Percentiles rank a stretch among this genome's conserved stretches.
phyloP scores from a whole-genome alignment of 352 stramenopile species.

The Plasmopara viticola region DNA sequence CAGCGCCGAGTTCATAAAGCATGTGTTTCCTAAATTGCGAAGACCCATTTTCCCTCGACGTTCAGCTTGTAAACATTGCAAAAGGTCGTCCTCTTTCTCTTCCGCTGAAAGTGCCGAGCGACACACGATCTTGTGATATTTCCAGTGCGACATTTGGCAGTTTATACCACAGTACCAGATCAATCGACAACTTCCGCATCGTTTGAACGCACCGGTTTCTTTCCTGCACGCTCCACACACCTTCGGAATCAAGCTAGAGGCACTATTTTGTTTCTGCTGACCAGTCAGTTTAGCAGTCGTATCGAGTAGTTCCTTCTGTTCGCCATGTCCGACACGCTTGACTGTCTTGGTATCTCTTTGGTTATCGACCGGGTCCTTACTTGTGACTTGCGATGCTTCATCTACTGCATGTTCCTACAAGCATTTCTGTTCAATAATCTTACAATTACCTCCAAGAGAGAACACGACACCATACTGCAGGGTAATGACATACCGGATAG shows the following conservation, averaged over 20 bases:
- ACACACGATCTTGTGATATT: conserved; percentile 69
- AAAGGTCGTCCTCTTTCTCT: conserved; percentile 39
- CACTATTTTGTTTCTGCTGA: conserved; percentile 22
- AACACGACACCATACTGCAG: neutral
- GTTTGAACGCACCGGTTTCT: conserved; percentile 41
- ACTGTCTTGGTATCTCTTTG: conserved; percentile 11
- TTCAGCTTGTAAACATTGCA: conserved; percentile 39
- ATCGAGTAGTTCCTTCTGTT: conserved; percentile 9
- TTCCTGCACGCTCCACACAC: conserved; percentile 61
- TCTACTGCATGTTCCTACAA: conserved; percentile 36
- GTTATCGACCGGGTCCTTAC: conserved; percentile 3
- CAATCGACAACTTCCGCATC: conserved; percentile 66
- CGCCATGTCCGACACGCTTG: conserved; percentile 9
- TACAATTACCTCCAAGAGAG: neutral
- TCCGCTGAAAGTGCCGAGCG: conserved; percentile 27
- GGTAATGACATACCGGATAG: conserved; percentile 45
- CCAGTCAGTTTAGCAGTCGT: conserved; percentile 22
- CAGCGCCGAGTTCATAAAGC: conserved; percentile 78
- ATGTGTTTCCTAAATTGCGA: conserved; percentile 74
- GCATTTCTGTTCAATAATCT: neutral
- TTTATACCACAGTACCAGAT: conserved; percentile 70
- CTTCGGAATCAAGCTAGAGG: conserved; percentile 34
- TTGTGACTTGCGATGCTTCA: conserved; percentile 17
- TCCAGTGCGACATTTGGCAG: conserved; percentile 79
- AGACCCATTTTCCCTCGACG: conserved; percentile 73